Conservation (phyloP, 352 stramenopile species). For the Phytophthora aleatoria region DNA sequence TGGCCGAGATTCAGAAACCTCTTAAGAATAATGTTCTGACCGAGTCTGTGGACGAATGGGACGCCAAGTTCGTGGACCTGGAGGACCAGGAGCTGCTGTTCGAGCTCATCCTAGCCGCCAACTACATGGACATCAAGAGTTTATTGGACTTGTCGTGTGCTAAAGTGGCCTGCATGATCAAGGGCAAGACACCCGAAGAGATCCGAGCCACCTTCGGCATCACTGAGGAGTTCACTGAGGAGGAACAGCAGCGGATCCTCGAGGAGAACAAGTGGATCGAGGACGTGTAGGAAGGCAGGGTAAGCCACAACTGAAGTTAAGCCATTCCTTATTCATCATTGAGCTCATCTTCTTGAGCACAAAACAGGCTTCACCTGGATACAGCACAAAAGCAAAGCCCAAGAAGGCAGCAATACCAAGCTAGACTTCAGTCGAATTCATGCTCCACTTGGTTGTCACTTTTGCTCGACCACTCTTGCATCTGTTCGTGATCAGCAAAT, state of each 20-base stretch:
- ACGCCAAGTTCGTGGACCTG: constrained; percentile 60
- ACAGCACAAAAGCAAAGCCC: no score
- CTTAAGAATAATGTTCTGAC: constrained; percentile 56
- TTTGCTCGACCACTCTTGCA: no score
- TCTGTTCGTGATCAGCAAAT: no score
- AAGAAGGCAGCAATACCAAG: no score
- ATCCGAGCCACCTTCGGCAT: constrained; percentile 69
- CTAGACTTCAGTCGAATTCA: no score
- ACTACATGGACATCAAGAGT: constrained; percentile 77
- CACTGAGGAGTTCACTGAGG: constrained; percentile 60
- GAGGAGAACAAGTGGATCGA: constrained; percentile 81
- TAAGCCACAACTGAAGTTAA: no score
- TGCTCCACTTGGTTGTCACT: no score
- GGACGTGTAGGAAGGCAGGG: constrained; percentile 24
- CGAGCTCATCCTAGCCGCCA: constrained; percentile 69
- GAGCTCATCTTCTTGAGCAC: no score
- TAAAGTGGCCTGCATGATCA: constrained; percentile 63
- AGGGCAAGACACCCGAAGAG: constrained; percentile 69
- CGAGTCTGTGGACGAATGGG: constrained; percentile 56
- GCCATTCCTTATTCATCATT: no score
- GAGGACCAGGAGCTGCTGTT: constrained; percentile 63
- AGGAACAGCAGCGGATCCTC: constrained; percentile 66
- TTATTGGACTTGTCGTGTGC: constrained; percentile 64
- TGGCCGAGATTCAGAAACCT: constrained; percentile 69
- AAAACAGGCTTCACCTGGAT: no score